Conservation (phyloP, 176 grass and related monocot genomes). For the Carex littledalei region DNA sequence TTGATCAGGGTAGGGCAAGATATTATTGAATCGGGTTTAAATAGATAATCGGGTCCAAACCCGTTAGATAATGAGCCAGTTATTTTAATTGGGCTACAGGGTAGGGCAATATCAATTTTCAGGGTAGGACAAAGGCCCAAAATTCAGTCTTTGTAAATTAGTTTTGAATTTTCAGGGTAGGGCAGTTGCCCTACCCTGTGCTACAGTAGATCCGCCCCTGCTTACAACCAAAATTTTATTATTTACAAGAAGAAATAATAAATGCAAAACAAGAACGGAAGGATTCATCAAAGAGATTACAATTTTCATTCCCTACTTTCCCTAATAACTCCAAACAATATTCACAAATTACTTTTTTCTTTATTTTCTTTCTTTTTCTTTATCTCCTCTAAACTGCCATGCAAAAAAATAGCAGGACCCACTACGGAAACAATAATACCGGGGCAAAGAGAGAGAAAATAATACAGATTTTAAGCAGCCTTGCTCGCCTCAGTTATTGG, state of each 20-base stretch:
- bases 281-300: constrained; percentile 16
- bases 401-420: constrained; percentile 71
- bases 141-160: too few species aligned
- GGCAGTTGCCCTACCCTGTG: too few species aligned
- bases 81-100: too few species aligned
- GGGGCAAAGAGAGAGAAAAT: background rate
- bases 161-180: too few species aligned
- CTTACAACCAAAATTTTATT: constrained; percentile 9
- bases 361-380: constrained; percentile 7
- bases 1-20: too few species aligned
- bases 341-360: constrained; percentile 35
- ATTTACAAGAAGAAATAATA: background rate
- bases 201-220: too few species aligned
- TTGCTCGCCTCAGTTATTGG: constrained; percentile 9
- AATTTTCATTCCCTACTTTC: constrained; percentile 25
- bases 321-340: constrained; percentile 29
- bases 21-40: too few species aligned
- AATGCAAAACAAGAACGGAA: background rate
- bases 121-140: too few species aligned
- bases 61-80: too few species aligned
- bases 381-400: constrained; percentile 48
- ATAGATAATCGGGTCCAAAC: too few species aligned
- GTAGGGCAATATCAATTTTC: too few species aligned
- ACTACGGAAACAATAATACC: constrained; percentile 28
- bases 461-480: constrained; percentile 20